Base-by-base conservation (phyloP, 1,139 yeast species). In the Pichia inconspicua region DNA sequence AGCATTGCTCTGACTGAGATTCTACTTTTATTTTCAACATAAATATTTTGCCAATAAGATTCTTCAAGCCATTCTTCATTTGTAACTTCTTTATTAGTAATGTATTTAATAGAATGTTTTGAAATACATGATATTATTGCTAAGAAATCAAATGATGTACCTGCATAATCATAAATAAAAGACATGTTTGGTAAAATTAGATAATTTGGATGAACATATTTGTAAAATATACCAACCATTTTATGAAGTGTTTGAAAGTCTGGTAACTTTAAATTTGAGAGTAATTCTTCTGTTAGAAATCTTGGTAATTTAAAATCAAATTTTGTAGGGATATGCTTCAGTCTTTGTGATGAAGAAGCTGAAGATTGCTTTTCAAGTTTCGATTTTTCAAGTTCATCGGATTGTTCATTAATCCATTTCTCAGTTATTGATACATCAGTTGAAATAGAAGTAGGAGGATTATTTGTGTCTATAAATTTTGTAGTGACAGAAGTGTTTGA, bases 161-260 rank as follows among this genome's bases (percentile, higher is more conserved):
- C 61, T 17, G 75, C 51, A 39, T 65, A 63, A 32, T 61, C 58
- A 15, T 75, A 52, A 35, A 77, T 64, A 5, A 65, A 55, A 3
- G 60, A 53, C 49, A 71, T 72, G 22, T 75, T 67, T 1, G 79
- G 76, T 10, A 78, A 59, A 15, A 75, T 58, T 43, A 74, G 70
- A 48, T 73, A 71, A 40, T 68, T 65, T 8, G 76, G 71, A 47
- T 78, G 79, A 40, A 69, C 63, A 55, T 71, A 73, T 41, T 70
- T 66, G 58, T 75, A 79, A 58, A 73, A 79, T 22, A 71, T 60
- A 51, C 77, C 78, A 44, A 78, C 56, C 38, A 76, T 55, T 12
- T 63, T 57, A 41, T 65, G 62, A 8, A 76, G 61, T 0, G 66
- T 62, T 25, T 58, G 57, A 69, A 73, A 67, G 11, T 66, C 54